Percentiles rank a stretch among this genome's conserved stretches.
phyloP scores from a whole-genome alignment of 768 basidiomycete genomes.

The Serendipita sp. region DNA sequence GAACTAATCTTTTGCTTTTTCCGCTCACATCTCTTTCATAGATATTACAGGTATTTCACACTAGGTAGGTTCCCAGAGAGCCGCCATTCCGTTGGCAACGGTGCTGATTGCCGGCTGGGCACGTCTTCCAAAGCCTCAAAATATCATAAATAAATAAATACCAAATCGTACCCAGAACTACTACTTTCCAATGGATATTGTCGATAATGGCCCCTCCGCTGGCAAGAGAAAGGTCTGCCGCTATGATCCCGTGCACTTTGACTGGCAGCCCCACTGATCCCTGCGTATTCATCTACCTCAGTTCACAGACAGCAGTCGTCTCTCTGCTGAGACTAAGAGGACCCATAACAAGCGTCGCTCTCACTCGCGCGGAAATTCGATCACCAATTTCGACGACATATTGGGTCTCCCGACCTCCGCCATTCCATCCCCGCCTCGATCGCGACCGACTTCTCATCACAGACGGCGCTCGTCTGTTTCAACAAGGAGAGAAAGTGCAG shows the following conservation, averaged over 20 bases:
- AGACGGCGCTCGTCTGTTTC: constrained; percentile 75
- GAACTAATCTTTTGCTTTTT: neutral
- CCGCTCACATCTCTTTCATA: neutral
- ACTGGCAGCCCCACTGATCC: neutral
- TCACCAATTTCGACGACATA: neutral
- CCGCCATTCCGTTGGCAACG: neutral
- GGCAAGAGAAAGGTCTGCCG: neutral
- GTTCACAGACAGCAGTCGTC: neutral
- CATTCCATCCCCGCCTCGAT: neutral
- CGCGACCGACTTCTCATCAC: constrained; percentile 50
- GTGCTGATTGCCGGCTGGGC: neutral
- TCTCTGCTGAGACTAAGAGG: neutral
- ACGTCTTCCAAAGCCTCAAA: neutral
- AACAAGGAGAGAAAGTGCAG: constrained; percentile 76
- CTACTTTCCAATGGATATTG: too few relatives aligned
- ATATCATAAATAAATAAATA: neutral
- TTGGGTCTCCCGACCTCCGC: neutral
- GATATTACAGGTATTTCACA: neutral
- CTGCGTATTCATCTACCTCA: neutral
- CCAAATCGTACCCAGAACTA: neutral
- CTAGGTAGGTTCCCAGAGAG: neutral
- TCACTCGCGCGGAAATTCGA: constrained; percentile 3
- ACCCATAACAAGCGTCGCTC: neutral
- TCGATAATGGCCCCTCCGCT: neutral
- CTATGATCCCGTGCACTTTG: neutral